Evolutionary conservation across 2,329 filamentous ascomycete genomes (phyloP), one percentile per base, ranked within the genome.

Genomic region (Neofusicoccum parvum): DNA sequence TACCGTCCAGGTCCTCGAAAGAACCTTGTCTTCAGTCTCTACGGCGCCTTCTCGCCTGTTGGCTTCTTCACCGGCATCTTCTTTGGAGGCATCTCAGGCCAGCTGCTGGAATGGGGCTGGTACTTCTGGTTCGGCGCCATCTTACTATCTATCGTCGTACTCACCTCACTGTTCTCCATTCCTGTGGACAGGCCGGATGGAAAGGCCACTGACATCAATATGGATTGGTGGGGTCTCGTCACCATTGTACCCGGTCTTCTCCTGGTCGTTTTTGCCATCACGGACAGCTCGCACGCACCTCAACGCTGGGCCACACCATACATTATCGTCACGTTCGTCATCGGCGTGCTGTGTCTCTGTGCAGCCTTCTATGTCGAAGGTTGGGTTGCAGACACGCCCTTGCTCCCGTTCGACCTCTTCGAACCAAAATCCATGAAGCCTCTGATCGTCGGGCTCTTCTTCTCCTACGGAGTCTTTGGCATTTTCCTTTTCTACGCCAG

Each of bases 191-290:
- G 32, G 3, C 32, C 23, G 62, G 62, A 41, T 48, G 68, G 27
- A 65, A 68, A 23, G 65, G 17, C 5, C 3, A 27, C n/a, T 2
- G 20, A 15, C 0, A 65, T 76, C 6, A 75, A 71, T 65, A 78
- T 79, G 76, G 76, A 79, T 60, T 79, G 76, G 76, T 69, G 70
- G 67, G 76, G 76, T 11, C 71, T 75, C 3, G 65, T 70, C 0
- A 77, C 75, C 5, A 73, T 78, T 9, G 70, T 78, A 1, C 73
- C 76, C 7, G 91, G 89, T 0, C 76, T 93, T 12, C 82, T 90
- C 1, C 81, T 95, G 32, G 81, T 92, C 9, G 88, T 92, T 0
- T 94, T 89, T 70, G 89, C 91, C 0, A 85, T 95, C 60, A 93
- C 91, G 0, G 88, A 92, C 54, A 88, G 88, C 7, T 85, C 88